Base-by-base conservation (phyloP, 192 early-diverging fungal species). In the Coemansia erecta region DNA sequence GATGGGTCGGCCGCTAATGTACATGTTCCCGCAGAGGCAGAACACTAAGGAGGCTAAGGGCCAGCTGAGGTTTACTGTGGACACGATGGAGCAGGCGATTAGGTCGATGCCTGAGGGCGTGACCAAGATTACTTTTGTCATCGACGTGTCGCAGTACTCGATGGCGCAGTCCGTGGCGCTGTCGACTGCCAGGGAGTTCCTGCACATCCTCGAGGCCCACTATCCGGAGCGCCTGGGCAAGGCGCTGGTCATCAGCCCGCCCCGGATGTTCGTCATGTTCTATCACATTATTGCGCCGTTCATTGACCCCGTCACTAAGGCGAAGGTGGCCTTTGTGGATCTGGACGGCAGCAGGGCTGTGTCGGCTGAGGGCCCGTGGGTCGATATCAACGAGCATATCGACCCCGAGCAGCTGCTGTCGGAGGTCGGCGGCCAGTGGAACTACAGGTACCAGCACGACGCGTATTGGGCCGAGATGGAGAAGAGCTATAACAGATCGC, bases 231-330 rank as follows among this genome's bases (percentile, higher is more conserved):
- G 88, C 40, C 66, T 92, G 48, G 82, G 84, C 44, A 80, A 78
- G 42, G 82, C 81, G 2, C 83, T 86, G 56, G 78, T 93, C 31
- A 68, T 92, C 23, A 85, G 90, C 64, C 90, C 92, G 28, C 90
- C 89, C 24, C 89, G 88, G 82, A 89, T 92, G 63, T 89, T 97
- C 63, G 87, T 85, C 66, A 81, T 86, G 44, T 89, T 92, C 46
- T 93, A 89, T 61, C 90, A 86, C 60, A 40, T 92, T 40, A 80
- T 97, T n/a, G 82, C 87, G 15, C 92, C 91, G 10, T 95, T 94
- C 64, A 85, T 97, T 37, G 93, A 97, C 68, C 90, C 90, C 5
- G 85, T 97, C 22, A 97, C 94, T 18, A 85, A 85, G 47, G 61
- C 65, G 8, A 97, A 96, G 66, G 87, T 96, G 49, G 85, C 91